Evolutionary conservation across 2,329 filamentous ascomycete genomes (phyloP).

Genomic region (Penicillium sp.): DNA sequence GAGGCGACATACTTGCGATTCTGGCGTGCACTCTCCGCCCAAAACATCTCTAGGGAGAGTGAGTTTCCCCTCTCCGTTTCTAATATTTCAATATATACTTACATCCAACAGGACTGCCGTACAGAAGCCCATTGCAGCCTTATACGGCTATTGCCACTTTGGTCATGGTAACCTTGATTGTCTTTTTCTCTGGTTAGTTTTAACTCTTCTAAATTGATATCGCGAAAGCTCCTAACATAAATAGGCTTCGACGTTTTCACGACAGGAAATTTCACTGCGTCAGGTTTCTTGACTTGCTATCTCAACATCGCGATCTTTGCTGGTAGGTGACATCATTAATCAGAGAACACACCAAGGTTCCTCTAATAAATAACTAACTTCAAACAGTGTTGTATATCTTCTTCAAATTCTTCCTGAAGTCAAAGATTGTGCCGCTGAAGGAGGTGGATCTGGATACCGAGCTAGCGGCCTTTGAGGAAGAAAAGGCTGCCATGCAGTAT

Average conservation of each 20-base stretch:
- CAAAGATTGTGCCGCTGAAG: constrained; percentile 2
- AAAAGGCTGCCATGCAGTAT: constrained; percentile 1
- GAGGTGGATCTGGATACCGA: constrained; percentile 1
- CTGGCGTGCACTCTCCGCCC: background rate
- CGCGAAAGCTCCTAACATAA: background rate
- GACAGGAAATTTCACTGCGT: constrained; percentile 1
- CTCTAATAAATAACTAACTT: background rate
- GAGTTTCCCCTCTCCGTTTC: too few relatives aligned
- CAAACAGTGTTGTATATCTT: constrained; percentile 4
- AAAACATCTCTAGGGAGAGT: too few relatives aligned
- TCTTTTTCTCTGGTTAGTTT: too few relatives aligned
- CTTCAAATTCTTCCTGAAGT: constrained; percentile 8
- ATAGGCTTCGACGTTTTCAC: background rate
- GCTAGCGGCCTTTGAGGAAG: background rate
- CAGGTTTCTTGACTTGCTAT: constrained; percentile 1
- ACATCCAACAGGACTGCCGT: background rate
- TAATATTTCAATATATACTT: background rate
- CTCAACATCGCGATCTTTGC: background rate
- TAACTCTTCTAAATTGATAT: background rate
- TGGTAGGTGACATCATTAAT: background rate
- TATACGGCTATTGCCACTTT: background rate
- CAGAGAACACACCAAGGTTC: background rate
- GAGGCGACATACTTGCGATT: constrained; percentile 1
- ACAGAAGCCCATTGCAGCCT: constrained; percentile 1
- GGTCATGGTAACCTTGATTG: background rate